These are phyloP conservation scores for Colletotrichum camelliae DNA, from an alignment of 2,329 filamentous ascomycete species.

Conservation along the genomic window DNA sequence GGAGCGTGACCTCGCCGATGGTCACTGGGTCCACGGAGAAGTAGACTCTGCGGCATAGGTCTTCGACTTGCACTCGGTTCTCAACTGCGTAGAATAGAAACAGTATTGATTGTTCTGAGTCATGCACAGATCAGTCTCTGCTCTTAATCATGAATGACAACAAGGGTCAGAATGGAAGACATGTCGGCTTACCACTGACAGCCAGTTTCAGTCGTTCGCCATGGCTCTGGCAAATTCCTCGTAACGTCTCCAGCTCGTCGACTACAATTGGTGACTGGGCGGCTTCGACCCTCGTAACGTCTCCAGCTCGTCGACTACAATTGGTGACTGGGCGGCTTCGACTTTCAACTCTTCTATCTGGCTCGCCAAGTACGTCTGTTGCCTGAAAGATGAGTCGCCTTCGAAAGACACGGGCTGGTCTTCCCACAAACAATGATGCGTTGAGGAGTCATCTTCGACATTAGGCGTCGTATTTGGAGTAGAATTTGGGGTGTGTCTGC, in stretches of 20 bases:
- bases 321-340: background rate
- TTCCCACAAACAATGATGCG: background rate
- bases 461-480: background rate
- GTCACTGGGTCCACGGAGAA: constrained; percentile 24
- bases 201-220: too few relatives aligned
- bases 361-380: constrained; percentile 17
- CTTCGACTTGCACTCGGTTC: constrained; percentile 16
- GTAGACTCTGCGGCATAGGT: constrained; percentile 21
- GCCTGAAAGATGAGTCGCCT: constrained; percentile 19
- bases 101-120: background rate
- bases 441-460: background rate
- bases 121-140: background rate
- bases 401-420: constrained; percentile 8
- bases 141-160: background rate
- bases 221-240: too few relatives aligned
- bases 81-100: constrained; percentile 24
- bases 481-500: background rate
- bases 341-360: constrained; percentile 14
- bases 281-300: too few relatives aligned
- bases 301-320: constrained; percentile 14
- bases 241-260: too few relatives aligned
- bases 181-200: background rate
- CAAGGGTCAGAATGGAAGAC: background rate
- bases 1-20: constrained; percentile 17
- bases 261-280: too few relatives aligned